These are phyloP conservation scores for Microbotryum lychnidis-dioicae DNA, from an alignment of 1,284 basidiomycete species.

Conservation along the genomic window DNA sequence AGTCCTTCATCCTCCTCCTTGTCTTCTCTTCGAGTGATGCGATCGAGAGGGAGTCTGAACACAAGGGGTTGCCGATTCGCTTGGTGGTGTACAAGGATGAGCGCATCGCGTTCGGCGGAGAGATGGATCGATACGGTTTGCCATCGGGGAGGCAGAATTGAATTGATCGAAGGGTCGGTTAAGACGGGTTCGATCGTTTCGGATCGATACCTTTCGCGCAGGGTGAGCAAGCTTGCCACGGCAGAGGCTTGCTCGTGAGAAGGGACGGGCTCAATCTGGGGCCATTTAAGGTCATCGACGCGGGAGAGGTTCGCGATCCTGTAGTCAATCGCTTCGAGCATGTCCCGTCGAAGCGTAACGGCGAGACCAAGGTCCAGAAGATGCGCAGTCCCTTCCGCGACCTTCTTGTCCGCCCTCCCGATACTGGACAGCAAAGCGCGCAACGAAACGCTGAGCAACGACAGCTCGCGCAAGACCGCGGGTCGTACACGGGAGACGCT, in stretches of 20 bases:
- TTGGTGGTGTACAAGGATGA: slow-evolving; percentile 75
- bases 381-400: slow-evolving; percentile 50
- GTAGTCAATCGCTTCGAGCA: slow-evolving; percentile 41
- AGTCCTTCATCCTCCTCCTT: slow-evolving; percentile 65
- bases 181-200: slow-evolving; percentile 44
- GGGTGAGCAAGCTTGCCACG: slow-evolving; percentile 41
- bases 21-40: slow-evolving; percentile 67
- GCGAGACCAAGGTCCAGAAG: slow-evolving; percentile 62
- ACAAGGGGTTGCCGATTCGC: slow-evolving; percentile 58
- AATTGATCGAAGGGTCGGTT: slow-evolving; percentile 34
- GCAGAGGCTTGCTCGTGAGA: slow-evolving; percentile 40
- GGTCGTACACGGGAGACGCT: slow-evolving; percentile 19
- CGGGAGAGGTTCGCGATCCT: slow-evolving; percentile 48
- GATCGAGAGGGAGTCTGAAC: slow-evolving; percentile 75
- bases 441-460: slow-evolving; percentile 48
- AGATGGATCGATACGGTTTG: slow-evolving; percentile 75
- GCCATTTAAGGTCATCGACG: slow-evolving; percentile 32
- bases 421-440: slow-evolving; percentile 68
- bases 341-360: slow-evolving; percentile 68
- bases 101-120: slow-evolving; percentile 67
- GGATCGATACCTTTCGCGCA: slow-evolving; percentile 51
- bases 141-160: slow-evolving; percentile 66
- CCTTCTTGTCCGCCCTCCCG: slow-evolving; percentile 49
- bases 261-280: background rate
- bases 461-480: slow-evolving; percentile 20